Evolutionary conservation across 163 green algal species (phyloP), one percentile per base, ranked within the genome.

Genomic region (Chlamydomonas reinhardtii): DNA sequence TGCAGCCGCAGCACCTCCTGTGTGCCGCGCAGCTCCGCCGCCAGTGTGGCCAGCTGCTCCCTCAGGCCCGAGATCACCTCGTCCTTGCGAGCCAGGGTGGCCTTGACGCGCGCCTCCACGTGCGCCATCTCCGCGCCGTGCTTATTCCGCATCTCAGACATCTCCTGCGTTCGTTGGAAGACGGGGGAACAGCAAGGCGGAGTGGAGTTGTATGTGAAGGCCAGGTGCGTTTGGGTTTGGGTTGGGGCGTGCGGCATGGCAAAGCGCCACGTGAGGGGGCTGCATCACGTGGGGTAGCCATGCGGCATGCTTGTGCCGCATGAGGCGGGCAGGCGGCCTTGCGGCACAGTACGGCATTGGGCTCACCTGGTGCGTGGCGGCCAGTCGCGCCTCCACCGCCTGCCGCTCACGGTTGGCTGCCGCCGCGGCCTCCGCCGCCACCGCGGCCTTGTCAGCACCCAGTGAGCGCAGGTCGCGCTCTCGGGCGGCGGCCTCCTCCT

Each of bases 71-170:
- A 37, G 37, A 91, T 87, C 0, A 71, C 66, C 59, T 88, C 81
- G 56, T 93, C 88, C 75, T 91, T 90, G 2, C 73, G 76, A 9
- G 54, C 70, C 59, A 92, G 37, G 8, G 88, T 76, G 1, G 72
- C 77, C 62, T 73, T 72, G 1, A 92, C 92, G 1, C 82, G 72
- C 29, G 65, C 79, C 88, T 93, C 82, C 78, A 91, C 89, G 35
- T 89, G 84, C 9, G 68, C 35, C 84, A 94, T 90, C 87, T 93
- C 88, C 35, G 75, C 71, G 14, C 65, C 68, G n/a, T 89, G 81
- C 2, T 66, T 64, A 5, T 62, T 35, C 24, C 85, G 65, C 43
- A 82, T 37, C 43, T 86, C 86, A 4, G 82, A n/a, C 20, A 39
- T 3, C 19, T 92, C 84, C 61, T 83, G 69, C 29, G 34, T n/a